phyloP scores from a whole-genome alignment of 2,329 filamentous ascomycete genomes.

The Cadophora sp. region DNA sequence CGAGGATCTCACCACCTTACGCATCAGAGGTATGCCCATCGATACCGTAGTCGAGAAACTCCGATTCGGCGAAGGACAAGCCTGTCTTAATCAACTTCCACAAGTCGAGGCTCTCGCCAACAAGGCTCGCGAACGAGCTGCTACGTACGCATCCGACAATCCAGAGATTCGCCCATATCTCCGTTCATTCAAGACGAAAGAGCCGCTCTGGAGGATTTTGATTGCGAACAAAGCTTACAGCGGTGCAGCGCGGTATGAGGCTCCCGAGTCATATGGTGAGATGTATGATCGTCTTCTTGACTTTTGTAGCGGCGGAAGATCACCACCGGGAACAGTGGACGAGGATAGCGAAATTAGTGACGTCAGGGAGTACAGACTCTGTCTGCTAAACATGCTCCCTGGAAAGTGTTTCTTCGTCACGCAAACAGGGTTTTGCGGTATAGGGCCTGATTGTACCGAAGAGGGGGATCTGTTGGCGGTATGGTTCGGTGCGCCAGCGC shows the following conservation, averaged over 20 bases:
- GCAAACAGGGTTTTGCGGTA: not conserved
- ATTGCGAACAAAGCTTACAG: conserved; percentile 1
- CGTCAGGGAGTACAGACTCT: not conserved
- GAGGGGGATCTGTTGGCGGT: conserved; percentile 1
- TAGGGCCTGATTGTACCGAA: not conserved
- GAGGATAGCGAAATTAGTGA: not conserved
- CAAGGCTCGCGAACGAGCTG: not conserved
- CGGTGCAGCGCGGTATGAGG: not conserved
- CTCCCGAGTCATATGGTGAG: not conserved
- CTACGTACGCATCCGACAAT: not conserved
- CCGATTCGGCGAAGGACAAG: not conserved
- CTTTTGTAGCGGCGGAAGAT: not conserved
- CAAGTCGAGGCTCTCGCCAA: not conserved
- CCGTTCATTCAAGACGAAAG: not conserved
- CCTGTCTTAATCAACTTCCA: not conserved
- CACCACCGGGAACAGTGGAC: not conserved
- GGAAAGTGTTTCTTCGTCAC: conserved; percentile 5
- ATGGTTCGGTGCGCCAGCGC: conserved; percentile 10
- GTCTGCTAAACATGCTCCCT: not conserved
- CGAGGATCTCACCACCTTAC: not conserved
- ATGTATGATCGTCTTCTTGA: not conserved
- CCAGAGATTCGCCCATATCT: not conserved
- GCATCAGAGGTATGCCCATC: not conserved
- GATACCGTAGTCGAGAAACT: not conserved
- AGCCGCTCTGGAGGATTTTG: not conserved